Conservation (phyloP, 2,329 filamentous ascomycete genomes). For the Kalmusia sp. region DNA sequence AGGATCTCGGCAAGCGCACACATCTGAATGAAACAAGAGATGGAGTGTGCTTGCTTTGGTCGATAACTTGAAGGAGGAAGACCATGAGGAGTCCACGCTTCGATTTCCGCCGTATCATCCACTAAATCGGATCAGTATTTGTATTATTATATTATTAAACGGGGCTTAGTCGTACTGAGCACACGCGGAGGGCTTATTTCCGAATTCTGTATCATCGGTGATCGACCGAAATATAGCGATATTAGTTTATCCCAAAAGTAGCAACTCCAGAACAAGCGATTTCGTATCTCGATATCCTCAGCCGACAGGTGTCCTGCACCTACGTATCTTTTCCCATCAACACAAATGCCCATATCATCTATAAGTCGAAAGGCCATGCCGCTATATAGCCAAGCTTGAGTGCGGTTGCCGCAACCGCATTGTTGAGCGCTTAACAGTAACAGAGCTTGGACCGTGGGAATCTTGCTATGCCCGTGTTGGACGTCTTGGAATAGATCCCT, state of each 20-base stretch:
- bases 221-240: conserved; percentile 18
- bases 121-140: conserved; percentile 8
- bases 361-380: conserved; percentile 20
- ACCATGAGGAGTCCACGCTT: conserved; percentile 17
- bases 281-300: conserved; percentile 19
- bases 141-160: not conserved
- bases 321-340: conserved; percentile 17
- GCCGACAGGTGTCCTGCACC: conserved; percentile 13
- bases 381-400: conserved; percentile 20
- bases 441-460: conserved; percentile 18
- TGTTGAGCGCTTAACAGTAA: conserved; percentile 18
- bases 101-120: conserved; percentile 20
- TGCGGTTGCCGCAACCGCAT: conserved; percentile 17
- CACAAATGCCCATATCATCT: conserved; percentile 19
- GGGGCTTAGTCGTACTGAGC: conserved; percentile 2
- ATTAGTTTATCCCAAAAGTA: conserved; percentile 24
- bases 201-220: conserved; percentile 14
- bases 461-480: conserved; percentile 12
- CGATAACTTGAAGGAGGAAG: conserved; percentile 5
- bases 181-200: conserved; percentile 16
- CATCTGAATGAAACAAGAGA: conserved; percentile 20
- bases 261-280: conserved; percentile 22
- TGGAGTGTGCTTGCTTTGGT: conserved; percentile 16
- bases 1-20: conserved; percentile 18
- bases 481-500: conserved; percentile 13